Base-by-base conservation (phyloP, 2,329 filamentous ascomycete genomes). In the Pseudonectria foliicola region DNA sequence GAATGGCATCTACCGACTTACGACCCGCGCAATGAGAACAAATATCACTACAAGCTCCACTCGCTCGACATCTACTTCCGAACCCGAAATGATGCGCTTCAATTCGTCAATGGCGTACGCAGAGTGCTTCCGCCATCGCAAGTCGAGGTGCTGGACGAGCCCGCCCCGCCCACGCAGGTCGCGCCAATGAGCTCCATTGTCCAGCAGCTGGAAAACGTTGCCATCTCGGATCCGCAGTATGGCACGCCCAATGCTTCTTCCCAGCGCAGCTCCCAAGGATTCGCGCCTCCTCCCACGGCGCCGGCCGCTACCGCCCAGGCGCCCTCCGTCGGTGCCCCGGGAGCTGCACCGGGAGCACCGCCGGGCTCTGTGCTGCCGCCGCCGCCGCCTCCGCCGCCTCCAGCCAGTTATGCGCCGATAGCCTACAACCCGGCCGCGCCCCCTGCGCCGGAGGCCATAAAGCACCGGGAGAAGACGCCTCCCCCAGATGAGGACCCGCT, bases 371-470 rank as follows among this genome's bases (percentile, higher is more conserved):
- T 21, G 5, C 8, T 21, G 18, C 18, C 52, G 44, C 60, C 57
- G 29, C 60, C 55, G 39, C 62, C 58, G 24, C 40, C 43, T 13
- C 48, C 45, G 11, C 37, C 47, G 3, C 25, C 48, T 38, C 58
- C 66, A n/a, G 50, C 63, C 24, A 68, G 52, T 48, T 81, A 79
- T 46, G 67, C 62, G 7, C 80, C 81, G 1, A 77, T 85, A 63
- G 75, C 82, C 3, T 89, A 89, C 54, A 89, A 89, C 53, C 85
- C 85, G 3, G 84, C 85, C 1, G 83, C 84, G 2, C 85, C 85
- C 4, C 71, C 82, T 1, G 82, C 82, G 0, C 82, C 84, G 1
- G 84, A 89, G 56, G 68, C 74, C 14, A 77, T 88, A 33, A 67
- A 72, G 13, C 76, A 85, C 55, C 73, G 85, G 31, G 85, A 89